A percentile compares a stretch with the other conserved stretches of the same genome.
Conservation (phyloP, 78 protist genomes). For the Dictyostelium capitatum region DNA sequence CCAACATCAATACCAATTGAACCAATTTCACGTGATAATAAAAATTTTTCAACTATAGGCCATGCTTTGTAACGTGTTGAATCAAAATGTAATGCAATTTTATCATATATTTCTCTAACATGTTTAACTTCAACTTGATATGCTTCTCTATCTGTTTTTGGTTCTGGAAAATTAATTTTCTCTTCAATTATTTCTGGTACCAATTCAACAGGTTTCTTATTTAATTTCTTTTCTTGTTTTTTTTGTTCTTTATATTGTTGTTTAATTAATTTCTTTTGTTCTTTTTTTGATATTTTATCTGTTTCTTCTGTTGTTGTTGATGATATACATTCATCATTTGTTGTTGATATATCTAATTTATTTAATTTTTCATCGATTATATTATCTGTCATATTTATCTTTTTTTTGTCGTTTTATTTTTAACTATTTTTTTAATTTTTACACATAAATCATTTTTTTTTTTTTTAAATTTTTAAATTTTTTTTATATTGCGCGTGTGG, state of each 20-base stretch:
- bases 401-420: not conserved
- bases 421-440: not conserved
- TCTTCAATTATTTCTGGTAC: not conserved
- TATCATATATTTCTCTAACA: slow-evolving; percentile 81
- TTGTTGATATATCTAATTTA: not conserved
- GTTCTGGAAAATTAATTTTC: slow-evolving; percentile 48
- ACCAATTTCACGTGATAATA: slow-evolving; percentile 1
- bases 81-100: slow-evolving; percentile 82
- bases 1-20: slow-evolving; percentile 81
- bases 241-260: slow-evolving; percentile 24
- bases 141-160: slow-evolving; percentile 72
- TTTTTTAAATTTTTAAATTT: not conserved
- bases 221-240: not conserved
- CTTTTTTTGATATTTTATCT: not conserved
- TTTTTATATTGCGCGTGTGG: no score
- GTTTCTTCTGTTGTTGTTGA: not conserved
- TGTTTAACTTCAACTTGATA: slow-evolving; percentile 68
- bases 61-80: slow-evolving; percentile 83
- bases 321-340: no score
- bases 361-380: not conserved
- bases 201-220: not conserved
- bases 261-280: not conserved
- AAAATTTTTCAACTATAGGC: slow-evolving; percentile 81
- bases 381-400: not conserved
- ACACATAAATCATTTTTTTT: not conserved